Evolutionary conservation across 2,329 filamentous ascomycete genomes (phyloP).

Genomic region (Fusarium tuaranense): DNA sequence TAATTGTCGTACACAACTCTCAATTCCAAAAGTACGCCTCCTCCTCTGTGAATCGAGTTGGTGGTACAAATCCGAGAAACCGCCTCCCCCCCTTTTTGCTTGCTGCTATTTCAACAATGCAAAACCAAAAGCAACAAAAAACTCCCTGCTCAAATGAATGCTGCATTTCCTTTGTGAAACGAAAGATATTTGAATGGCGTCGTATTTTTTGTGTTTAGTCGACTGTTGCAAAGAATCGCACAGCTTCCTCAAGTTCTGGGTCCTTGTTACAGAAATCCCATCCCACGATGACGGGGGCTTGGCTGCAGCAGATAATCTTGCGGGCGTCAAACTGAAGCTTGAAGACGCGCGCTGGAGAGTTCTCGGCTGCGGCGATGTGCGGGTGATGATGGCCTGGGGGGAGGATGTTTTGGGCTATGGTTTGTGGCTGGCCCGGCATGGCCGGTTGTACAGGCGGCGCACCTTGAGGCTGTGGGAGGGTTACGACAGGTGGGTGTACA

Average conservation of each 20-base stretch:
- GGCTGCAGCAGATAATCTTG: slow-evolving; percentile 93
- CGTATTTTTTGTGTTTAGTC: slow-evolving; percentile 45
- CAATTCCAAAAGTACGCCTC: slow-evolving; percentile 1
- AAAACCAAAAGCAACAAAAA: slow-evolving; percentile 28
- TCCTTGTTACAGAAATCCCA: slow-evolving; percentile 98
- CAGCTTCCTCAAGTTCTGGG: slow-evolving; percentile 80
- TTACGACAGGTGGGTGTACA: slow-evolving; percentile 25
- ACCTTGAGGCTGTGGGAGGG: slow-evolving; percentile 29
- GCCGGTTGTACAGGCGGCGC: slow-evolving; percentile 37
- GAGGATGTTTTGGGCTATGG: slow-evolving; percentile 2
- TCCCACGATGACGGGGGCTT: slow-evolving; percentile 90
- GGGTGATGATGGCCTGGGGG: slow-evolving; percentile 52
- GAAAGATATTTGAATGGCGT: neutral
- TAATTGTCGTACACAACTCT: slow-evolving; percentile 11
- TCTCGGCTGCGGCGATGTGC: slow-evolving; percentile 59
- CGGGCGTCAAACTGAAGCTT: slow-evolving; percentile 96
- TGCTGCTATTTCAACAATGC: slow-evolving; percentile 9
- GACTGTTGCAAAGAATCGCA: slow-evolving; percentile 79
- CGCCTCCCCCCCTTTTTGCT: neutral
- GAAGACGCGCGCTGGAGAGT: slow-evolving; percentile 77
- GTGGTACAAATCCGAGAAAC: slow-evolving; percentile 26
- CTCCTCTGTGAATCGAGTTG: slow-evolving; percentile 3
- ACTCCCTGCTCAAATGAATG: slow-evolving; percentile 39
- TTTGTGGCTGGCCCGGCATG: slow-evolving; percentile 24
- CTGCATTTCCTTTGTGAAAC: slow-evolving; percentile 8